Evolutionary conservation across 2,329 filamentous ascomycete genomes (phyloP).

Genomic region (Xylaria sp.): DNA sequence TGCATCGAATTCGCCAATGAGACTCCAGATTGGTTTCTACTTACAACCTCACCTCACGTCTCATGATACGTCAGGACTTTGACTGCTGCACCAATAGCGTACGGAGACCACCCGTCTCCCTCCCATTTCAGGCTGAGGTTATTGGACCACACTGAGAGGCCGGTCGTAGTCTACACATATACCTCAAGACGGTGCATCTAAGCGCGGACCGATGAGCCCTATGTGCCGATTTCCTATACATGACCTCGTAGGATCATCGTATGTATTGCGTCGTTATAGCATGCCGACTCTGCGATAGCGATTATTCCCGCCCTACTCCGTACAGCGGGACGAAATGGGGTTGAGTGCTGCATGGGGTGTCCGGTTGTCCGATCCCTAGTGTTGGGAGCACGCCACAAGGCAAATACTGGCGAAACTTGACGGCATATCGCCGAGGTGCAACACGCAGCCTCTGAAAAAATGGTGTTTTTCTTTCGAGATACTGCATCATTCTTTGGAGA

Average conservation of each 20-base stretch:
- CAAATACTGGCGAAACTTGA: constrained; percentile 34
- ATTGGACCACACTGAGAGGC: constrained; percentile 8
- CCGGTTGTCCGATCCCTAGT: background rate
- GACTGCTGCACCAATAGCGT: constrained; percentile 18
- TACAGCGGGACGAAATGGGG: constrained; percentile 5
- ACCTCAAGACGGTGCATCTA: constrained; percentile 10
- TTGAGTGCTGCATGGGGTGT: background rate
- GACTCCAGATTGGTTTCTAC: constrained; percentile 16
- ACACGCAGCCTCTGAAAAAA: constrained; percentile 16
- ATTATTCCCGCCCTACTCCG: background rate
- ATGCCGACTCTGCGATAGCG: background rate
- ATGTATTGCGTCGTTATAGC: background rate
- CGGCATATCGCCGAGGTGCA: constrained; percentile 16
- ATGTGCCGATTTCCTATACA: constrained; percentile 10
- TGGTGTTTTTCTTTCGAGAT: constrained; percentile 11
- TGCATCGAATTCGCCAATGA: constrained; percentile 36
- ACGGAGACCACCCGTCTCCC: background rate
- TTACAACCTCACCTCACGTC: constrained; percentile 29
- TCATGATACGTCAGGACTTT: constrained; percentile 22
- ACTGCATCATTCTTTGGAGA: constrained; percentile 15
- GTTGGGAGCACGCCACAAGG: constrained; percentile 26
- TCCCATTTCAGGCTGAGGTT: constrained; percentile 14
- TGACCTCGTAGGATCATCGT: constrained; percentile 12
- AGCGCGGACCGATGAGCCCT: constrained; percentile 8
- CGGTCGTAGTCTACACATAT: constrained; percentile 5